Evolutionary conservation across 257 asterid genomes (phyloP), one percentile per base, ranked within the genome.

Genomic region (Petunia secreta): DNA sequence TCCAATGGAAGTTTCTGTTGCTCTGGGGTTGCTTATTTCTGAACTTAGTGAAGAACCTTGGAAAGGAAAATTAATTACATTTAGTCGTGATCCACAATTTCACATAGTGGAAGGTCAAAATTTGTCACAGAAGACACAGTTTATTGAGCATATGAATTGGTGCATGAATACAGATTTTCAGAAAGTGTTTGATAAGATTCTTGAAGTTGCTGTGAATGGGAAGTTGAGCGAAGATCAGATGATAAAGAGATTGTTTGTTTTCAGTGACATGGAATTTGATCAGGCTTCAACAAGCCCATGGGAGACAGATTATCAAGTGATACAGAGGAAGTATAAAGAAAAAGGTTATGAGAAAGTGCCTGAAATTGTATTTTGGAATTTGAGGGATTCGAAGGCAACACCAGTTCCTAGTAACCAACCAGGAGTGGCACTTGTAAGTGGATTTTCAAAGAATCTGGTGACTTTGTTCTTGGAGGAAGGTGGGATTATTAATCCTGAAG

Each of bases 241-340:
- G 84, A 54, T 81, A 6, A 81, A 62, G 67, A 81, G 68, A 38
- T 10, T 81, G 58, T 75, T 81, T 75, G 80, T 81, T 14, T 81
- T 81, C 25, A 81, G 80, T 4, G 84, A 75, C 57, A 81, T 81
- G 84, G 84, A 81, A 54, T 79, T 79, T 2, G 50, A 79, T 54
- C 15, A 79, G 53, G 81, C 75, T 3, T 63, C 74, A 59, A 2
- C 3, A 9, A 71, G 11, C 11, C 43, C 77, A 48, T 79, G 81
- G 81, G 81, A 78, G n/a, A 79, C 76, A 1, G 81, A 79, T 65
- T 65, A 65, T 37, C n/a, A 65, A 38, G 73, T n/a, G 0, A 65
- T 65, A 36, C 43, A 65, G 48, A 65, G 73, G 73, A 65, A 65
- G 37, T 65, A 36, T 25, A 65, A 5, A 48, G 46, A 36, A 25